Base-by-base conservation (phyloP, 148 eudicot species). In the Cornus kousa region DNA sequence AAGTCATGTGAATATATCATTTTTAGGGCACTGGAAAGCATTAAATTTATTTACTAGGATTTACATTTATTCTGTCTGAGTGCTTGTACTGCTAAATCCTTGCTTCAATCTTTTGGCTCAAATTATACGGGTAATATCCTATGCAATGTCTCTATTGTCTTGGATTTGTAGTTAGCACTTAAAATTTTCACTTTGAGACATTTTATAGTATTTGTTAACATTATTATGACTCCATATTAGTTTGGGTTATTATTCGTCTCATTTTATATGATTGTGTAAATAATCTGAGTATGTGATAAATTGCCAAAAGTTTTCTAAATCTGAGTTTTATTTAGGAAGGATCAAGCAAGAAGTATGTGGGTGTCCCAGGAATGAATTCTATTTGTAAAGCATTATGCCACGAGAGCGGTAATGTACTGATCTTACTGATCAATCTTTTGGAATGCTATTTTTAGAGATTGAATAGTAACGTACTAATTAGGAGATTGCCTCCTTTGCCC, bases 331-430 rank as follows among this genome's bases (percentile, higher is more conserved):
- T 88, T 74, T 88, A 96, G 98, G 95, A 89, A 69, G 86, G 78
- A 77, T 75, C 84, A 62, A 75, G 82, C 86, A 90, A 84, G 90
- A 96, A 87, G 81, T 96, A 86, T 81, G 95, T 96, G 40, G 99
- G 97, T 43, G 78, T 93, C 79, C 97, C 98, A 68, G 97, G 97
- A 78, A 96, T 96, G 99, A 96, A 94, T 85, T 92, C 97, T 60
- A 87, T 96, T 78, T 93, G 98, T 86, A 88, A 76, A 84, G 90
- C 93, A 76, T 86, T 93, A 78, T 89, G 93, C 85, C 59, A 80
- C 11, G 98, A 93, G 67, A 89, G 90, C 77, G 99, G 99, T 95
- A 77, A 65, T 73, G 22, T 76, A 55, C 53, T 50, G 50, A 72
- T 68, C n/a, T 74, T 5, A 14, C n/a, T 74, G 2, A 14, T 5